Evolutionary conservation across 129 eudicot species (phyloP), one percentile per base, ranked within the genome.

Genomic region (Escallonia rubra): DNA sequence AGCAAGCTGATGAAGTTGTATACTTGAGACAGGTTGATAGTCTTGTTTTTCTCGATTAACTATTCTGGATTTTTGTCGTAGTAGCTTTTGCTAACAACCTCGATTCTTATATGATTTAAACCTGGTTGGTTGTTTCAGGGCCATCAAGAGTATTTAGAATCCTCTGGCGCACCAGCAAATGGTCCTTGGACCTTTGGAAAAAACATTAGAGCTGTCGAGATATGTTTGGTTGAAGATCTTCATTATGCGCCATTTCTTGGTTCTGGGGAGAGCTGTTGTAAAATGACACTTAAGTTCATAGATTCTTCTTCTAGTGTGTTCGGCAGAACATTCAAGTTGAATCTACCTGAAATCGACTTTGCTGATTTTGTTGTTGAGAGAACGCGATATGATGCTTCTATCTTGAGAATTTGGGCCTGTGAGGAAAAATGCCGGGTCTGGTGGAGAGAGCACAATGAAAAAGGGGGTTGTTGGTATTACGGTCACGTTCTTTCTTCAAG

Each of bases 251-350:
- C 75, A 38, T 58, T 63, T 57, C 47, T 84, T 0, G 96, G 99
- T n/a, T 90, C 99, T 4, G 99, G 99, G 49, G 97, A 87, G 69
- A 85, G 90, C 80, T 82, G 94, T 61, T 94, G 99, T 77, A 82
- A 85, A 76, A 60, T 85, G 46, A 74, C 72, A 47, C 90, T 94
- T n/a, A 81, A 12, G 66, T 90, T 94, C 68, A 66, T 63, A 10
- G 96, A 89, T 65, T 70, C 80, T 15, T 73, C 72, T 41, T 79
- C 85, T 5, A 47, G 23, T 10, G 73, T 79, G 47, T 56, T 2
- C 44, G 97, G 85, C 59, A 45, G 61, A 54, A 74, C 75, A 61
- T 82, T 94, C 59, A 59, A 16, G 59, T 77, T 94, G 64, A 84
- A 90, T 47, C 83, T 94, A 40, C 93, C 99, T 4, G 96, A 94